Conservation (phyloP, 345 rosid genomes). For the Capsella bursapastoris region DNA sequence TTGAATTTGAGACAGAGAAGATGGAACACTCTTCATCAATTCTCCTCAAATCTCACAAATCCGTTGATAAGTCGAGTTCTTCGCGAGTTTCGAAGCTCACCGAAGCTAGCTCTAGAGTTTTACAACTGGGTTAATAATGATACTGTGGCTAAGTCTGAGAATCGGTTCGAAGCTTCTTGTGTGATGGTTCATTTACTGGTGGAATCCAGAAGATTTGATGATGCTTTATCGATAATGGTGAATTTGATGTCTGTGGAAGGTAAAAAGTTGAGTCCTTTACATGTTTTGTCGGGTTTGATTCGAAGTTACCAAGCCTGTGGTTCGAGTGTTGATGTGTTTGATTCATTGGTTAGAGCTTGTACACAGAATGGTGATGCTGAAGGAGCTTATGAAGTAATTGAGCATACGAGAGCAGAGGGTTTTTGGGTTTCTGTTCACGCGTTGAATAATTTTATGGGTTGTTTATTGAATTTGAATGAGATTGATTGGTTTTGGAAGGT, state of each 20-base stretch:
- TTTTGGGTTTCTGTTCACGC: slow-evolving; percentile 59
- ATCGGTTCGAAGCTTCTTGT: slow-evolving; percentile 52
- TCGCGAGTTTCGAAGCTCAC: slow-evolving; percentile 57
- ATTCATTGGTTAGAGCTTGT: slow-evolving; percentile 71
- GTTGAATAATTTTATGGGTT: slow-evolving; percentile 70
- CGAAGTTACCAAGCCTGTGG: slow-evolving; percentile 46
- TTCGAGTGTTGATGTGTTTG: slow-evolving; percentile 59
- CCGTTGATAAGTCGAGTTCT: slow-evolving; percentile 54
- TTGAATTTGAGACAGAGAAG: slow-evolving; percentile 61
- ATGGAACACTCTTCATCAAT: slow-evolving; percentile 62
- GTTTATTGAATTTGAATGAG: slow-evolving; percentile 62
- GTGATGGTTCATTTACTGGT: slow-evolving; percentile 61
- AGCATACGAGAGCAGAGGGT: slow-evolving; percentile 49
- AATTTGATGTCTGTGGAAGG: slow-evolving; percentile 51
- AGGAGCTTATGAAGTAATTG: slow-evolving; percentile 61
- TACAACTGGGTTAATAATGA: slow-evolving; percentile 51
- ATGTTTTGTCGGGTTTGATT: slow-evolving; percentile 56
- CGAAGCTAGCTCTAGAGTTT: slow-evolving; percentile 63
- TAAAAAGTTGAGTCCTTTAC: slow-evolving; percentile 47
- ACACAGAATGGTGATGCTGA: slow-evolving; percentile 50
- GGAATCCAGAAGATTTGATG: slow-evolving; percentile 53
- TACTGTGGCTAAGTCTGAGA: slow-evolving; percentile 33
- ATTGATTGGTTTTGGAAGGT: slow-evolving; percentile 58
- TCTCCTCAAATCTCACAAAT: slow-evolving; percentile 52
- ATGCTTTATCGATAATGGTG: slow-evolving; percentile 52